Evolutionary conservation across 2,329 filamentous ascomycete genomes (phyloP).

Genomic region (Amesomyces nigricolor): DNA sequence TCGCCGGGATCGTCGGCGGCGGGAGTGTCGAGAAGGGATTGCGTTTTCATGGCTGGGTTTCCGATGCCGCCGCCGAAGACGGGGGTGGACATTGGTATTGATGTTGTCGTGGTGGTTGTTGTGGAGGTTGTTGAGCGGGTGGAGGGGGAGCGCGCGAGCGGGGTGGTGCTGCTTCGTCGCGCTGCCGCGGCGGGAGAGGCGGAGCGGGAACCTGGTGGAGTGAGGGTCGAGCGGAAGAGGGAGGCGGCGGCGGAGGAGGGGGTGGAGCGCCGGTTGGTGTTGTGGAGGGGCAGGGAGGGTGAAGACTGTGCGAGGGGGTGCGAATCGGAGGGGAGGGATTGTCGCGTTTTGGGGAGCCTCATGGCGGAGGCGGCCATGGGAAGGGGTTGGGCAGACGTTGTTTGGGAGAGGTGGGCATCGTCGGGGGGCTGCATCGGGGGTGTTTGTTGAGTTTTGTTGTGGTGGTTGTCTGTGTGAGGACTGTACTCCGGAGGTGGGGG

Average conservation of each 20-base stretch:
- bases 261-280: conserved; percentile 47
- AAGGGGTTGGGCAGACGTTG: conserved; percentile 62
- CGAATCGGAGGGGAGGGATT: conserved; percentile 39
- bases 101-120: background rate
- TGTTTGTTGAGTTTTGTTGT: background rate
- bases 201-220: conserved; percentile 62
- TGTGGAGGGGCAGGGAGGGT: conserved; percentile 52
- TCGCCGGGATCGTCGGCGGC: conserved; percentile 45
- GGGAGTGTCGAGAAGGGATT: conserved; percentile 39
- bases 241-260: conserved; percentile 42
- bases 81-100: conserved; percentile 44
- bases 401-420: conserved; percentile 56
- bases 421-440: conserved; percentile 60
- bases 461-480: background rate
- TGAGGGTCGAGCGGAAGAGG: conserved; percentile 59
- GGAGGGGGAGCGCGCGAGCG: conserved; percentile 44
- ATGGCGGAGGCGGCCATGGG: conserved; percentile 58
- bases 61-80: conserved; percentile 45
- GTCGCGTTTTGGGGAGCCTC: conserved; percentile 57
- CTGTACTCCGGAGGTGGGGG: background rate
- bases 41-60: conserved; percentile 30
- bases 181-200: conserved; percentile 52
- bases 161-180: background rate
- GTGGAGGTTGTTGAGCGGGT: conserved; percentile 28
- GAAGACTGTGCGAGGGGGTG: conserved; percentile 47